Conservation (phyloP, 2,329 filamentous ascomycete genomes). For the Fusarium sp. region DNA sequence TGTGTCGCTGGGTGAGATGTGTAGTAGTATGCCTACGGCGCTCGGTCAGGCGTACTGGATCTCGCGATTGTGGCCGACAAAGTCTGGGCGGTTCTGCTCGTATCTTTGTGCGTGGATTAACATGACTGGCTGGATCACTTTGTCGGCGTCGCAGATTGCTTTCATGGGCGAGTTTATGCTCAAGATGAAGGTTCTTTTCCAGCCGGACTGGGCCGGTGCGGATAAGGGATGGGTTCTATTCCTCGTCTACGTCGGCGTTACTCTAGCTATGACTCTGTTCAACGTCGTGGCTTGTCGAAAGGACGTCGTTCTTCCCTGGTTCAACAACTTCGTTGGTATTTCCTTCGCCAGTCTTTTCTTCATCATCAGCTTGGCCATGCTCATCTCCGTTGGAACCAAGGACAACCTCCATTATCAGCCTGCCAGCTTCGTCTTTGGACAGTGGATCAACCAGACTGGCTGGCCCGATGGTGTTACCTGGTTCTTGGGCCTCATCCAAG, state of each 20-base stretch:
- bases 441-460: constrained; percentile 57
- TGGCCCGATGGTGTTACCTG: constrained; percentile 65
- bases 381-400: constrained; percentile 61
- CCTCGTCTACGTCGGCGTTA: constrained; percentile 62
- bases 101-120: constrained; percentile 70
- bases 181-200: constrained; percentile 64
- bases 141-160: constrained; percentile 63
- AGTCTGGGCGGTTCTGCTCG: constrained; percentile 57
- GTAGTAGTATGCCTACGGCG: constrained; percentile 67
- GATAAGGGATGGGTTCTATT: constrained; percentile 63
- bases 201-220: constrained; percentile 55
- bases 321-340: constrained; percentile 66
- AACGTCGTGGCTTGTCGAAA: constrained; percentile 62
- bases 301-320: constrained; percentile 52
- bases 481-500: constrained; percentile 66
- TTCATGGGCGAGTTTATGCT: constrained; percentile 68
- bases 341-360: constrained; percentile 63
- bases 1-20: constrained; percentile 63
- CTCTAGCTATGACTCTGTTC: constrained; percentile 56
- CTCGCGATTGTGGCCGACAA: constrained; percentile 48
- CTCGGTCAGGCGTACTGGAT: constrained; percentile 68
- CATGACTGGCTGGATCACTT: constrained; percentile 67
- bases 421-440: constrained; percentile 61
- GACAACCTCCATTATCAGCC: constrained; percentile 56
- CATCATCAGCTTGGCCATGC: constrained; percentile 59